Evolutionary conservation across 768 basidiomycete species (phyloP), one percentile per base, ranked within the genome.

Genomic region (Boletus reticulatus): DNA sequence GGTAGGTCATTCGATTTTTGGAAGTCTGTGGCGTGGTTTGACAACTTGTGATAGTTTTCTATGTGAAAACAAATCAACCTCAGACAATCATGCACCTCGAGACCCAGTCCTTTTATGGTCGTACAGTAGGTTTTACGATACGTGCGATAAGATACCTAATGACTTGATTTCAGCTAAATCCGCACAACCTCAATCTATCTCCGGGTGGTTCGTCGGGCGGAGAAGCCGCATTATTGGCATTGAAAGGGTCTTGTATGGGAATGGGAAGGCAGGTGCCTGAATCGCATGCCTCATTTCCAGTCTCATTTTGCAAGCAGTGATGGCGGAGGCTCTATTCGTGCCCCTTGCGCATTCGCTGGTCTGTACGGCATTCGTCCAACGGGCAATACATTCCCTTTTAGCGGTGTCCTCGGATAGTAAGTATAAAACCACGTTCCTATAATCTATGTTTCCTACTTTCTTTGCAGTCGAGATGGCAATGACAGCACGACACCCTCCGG

Each of bases 181-280:
- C 82, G 1, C 64, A 69, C 65, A 80, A 81, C 57, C 66, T 73
- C 2, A 48, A 66, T 12, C 64, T 80, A 22, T 78, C 76, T 0
- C 64, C 74, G 1, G 81, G 82, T 13, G 82, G 82, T n/a, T 80
- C 79, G 11, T 77, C 77, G 3, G 82, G 82, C 8, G 82, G 82
- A 32, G 82, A 81, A 63, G 71, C 73, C 6, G 79, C 82, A 0
- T 60, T 82, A 1, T 50, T 82, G 3, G 78, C 78, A 5, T 57
- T 82, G 50, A 74, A 73, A 36, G 80, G 80, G 34, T 72, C 74
- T 22, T 75, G 75, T 29, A 57, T 82, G 29, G 77, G 81, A 8
- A 65, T 80, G 24, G 78, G 79, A 29, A 76, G 74, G 68, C 45
- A 37, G 59, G 66, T 59, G 32, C 0, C 5, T 67, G 67, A 52